phyloP scores from a whole-genome alignment of 2,329 filamentous ascomycete species.

The Sclerotinia spermophila region DNA sequence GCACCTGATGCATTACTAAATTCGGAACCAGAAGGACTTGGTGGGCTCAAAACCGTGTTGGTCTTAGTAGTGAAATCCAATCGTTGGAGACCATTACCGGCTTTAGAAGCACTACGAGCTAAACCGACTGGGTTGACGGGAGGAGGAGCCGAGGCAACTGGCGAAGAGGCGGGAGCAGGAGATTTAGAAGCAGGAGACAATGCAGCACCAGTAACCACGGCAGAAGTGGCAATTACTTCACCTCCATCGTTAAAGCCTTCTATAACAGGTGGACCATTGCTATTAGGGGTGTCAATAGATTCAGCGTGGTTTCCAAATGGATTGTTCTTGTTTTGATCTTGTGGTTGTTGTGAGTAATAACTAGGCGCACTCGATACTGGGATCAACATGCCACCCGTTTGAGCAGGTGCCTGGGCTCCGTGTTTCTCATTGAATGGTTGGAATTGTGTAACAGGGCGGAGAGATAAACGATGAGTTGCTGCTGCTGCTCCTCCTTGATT shows the following conservation, averaged over 20 bases:
- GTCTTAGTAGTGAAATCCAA: conserved; percentile 49
- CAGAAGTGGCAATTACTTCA: conserved; percentile 38
- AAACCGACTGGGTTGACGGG: conserved; percentile 31
- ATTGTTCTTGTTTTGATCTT: conserved; percentile 56
- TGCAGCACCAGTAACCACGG: conserved; percentile 26
- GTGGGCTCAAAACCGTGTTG: conserved; percentile 41
- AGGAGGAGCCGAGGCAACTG: conserved; percentile 28
- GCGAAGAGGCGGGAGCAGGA: conserved; percentile 19
- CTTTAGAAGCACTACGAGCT: conserved; percentile 54
- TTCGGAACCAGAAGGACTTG: conserved; percentile 61
- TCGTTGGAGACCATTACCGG: conserved; percentile 49
- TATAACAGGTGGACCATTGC: conserved; percentile 42
- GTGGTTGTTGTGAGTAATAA: conserved; percentile 19
- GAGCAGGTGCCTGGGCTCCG: neutral
- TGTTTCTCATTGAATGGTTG: conserved; percentile 55
- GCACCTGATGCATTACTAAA: conserved; percentile 54
- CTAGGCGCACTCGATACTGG: neutral
- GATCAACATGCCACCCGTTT: neutral
- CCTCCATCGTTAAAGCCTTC: conserved; percentile 40
- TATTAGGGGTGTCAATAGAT: conserved; percentile 42
- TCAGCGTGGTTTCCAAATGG: conserved; percentile 67
- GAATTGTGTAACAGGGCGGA: conserved; percentile 82
- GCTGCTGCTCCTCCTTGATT: conserved; percentile 33
- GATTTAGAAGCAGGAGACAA: conserved; percentile 17
- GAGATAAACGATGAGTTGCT: conserved; percentile 72